These are phyloP conservation scores for Neurospora terricola DNA, from an alignment of 495 filamentous ascomycete genomes.

Conservation along the genomic window DNA sequence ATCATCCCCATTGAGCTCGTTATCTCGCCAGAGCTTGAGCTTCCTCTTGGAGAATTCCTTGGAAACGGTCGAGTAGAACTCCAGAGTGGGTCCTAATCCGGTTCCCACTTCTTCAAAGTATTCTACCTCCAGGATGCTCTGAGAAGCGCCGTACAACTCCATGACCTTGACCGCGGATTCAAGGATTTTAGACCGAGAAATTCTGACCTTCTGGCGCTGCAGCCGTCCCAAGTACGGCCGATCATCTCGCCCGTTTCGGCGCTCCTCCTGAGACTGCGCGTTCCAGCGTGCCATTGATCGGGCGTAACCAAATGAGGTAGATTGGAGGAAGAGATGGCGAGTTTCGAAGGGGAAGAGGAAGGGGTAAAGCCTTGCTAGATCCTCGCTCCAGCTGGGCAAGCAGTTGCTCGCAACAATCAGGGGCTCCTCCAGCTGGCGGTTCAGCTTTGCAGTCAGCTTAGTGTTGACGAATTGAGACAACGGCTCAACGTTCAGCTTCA, in stretches of 20 bases:
- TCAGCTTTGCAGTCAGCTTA: conserved; percentile 97
- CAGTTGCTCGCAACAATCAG: conserved; percentile 97
- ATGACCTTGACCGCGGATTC: conserved; percentile 99
- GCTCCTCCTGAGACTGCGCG: conserved; percentile 69
- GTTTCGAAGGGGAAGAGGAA: conserved; percentile 99
- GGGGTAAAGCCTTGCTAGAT: conserved; percentile 88
- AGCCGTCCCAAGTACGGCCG: conserved; percentile 86
- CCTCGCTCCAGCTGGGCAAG: conserved; percentile 92
- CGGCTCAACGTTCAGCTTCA: conserved; percentile 67
- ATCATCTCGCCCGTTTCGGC: conserved; percentile 79
- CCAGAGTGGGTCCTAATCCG: conserved; percentile 88
- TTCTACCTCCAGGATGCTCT: conserved; percentile 93
- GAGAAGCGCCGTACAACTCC: conserved; percentile 94
- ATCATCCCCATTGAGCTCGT: conserved; percentile 60
- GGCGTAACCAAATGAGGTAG: conserved; percentile 96
- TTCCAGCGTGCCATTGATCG: conserved; percentile 97
- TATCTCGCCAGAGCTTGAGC: conserved; percentile 91
- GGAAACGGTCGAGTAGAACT: conserved; percentile 97
- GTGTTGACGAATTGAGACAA: conserved; percentile 96
- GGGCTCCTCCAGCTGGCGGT: conserved; percentile 95
- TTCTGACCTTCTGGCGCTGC: conserved; percentile 95
- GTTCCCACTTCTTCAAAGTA: conserved; percentile 99
- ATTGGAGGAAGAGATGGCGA: conserved; percentile 91
- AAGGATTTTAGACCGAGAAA: conserved; percentile 82
- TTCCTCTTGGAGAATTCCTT: conserved; percentile 97